Evolutionary conservation across 208 protist species (phyloP).

Genomic region (Leishmania mexicana): DNA sequence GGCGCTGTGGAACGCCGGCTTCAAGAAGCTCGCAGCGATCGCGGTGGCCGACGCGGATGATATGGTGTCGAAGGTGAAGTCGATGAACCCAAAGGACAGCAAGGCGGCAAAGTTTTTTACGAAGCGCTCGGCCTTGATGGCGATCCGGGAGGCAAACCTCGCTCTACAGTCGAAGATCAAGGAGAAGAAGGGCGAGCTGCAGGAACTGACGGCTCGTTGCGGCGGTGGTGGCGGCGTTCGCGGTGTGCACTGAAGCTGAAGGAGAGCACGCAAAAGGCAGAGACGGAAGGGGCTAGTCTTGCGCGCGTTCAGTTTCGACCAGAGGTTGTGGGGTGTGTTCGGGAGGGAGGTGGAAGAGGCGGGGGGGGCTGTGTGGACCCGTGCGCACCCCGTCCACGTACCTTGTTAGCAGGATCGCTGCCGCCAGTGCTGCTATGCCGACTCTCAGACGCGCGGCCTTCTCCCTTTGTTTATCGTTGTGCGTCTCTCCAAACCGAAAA

Average conservation of each 20-base stretch:
- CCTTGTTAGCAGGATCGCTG: neutral
- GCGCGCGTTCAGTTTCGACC: neutral
- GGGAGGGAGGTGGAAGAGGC: neutral
- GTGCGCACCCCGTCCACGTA: neutral
- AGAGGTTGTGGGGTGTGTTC: neutral
- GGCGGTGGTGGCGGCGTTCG: constrained; percentile 3
- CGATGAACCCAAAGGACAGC: constrained; percentile 50
- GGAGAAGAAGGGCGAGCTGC: constrained; percentile 75
- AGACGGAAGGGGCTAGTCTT: neutral
- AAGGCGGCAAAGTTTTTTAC: constrained; percentile 77
- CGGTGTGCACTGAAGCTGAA: constrained; percentile 1
- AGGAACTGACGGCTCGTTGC: constrained; percentile 40
- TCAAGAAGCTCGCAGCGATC: constrained; percentile 47
- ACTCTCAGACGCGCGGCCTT: neutral
- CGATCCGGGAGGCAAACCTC: constrained; percentile 67
- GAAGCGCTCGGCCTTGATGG: constrained; percentile 50
- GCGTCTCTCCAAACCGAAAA: neutral
- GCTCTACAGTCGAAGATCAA: constrained; percentile 63
- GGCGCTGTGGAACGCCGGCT: constrained; percentile 85
- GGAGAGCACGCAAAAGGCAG: neutral
- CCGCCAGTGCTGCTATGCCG: neutral
- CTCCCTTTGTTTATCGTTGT: neutral
- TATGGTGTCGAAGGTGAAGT: constrained; percentile 68
- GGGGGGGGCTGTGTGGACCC: neutral
- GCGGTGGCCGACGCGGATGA: constrained; percentile 63